phyloP scores from a whole-genome alignment of 352 stramenopile genomes.

The Globisporangium rhizosaccharum region DNA sequence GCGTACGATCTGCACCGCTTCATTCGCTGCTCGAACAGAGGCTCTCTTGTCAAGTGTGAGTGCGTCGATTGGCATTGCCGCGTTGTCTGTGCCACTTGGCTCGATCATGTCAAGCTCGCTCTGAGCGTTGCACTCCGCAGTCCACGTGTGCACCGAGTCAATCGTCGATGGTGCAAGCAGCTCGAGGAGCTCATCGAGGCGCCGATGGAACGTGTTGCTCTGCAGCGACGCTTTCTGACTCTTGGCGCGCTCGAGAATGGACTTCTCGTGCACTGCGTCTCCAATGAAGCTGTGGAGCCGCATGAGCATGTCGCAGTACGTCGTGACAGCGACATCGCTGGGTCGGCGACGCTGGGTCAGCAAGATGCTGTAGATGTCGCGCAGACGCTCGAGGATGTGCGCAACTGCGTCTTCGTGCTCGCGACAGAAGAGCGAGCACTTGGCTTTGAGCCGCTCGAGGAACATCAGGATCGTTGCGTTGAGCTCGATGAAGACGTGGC shows the following conservation, averaged over 20 bases:
- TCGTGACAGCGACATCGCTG: neutral
- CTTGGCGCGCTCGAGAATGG: neutral
- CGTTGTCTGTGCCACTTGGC: too few species aligned
- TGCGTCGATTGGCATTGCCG: too few species aligned
- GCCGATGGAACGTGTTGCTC: constrained; percentile 1
- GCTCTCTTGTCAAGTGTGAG: too few species aligned
- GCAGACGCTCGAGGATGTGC: neutral
- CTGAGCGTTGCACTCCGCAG: neutral
- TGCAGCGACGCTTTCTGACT: constrained; percentile 2
- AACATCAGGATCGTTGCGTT: neutral
- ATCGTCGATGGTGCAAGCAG: neutral
- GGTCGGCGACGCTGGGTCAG: neutral
- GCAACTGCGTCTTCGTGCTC: neutral
- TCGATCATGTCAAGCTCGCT: neutral
- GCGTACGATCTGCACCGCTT: neutral
- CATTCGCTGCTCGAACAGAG: neutral
- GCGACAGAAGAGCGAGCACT: neutral
- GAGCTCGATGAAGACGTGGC: neutral
- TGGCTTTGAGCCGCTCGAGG: too few species aligned
- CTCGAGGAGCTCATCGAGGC: neutral
- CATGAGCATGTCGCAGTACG: neutral
- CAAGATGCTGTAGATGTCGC: neutral
- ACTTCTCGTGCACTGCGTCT: neutral
- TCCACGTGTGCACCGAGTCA: neutral
- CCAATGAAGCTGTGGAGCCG: neutral